Evolutionary conservation across 805 yeast genomes (phyloP).

Genomic region (Yamadazyma sp.): DNA sequence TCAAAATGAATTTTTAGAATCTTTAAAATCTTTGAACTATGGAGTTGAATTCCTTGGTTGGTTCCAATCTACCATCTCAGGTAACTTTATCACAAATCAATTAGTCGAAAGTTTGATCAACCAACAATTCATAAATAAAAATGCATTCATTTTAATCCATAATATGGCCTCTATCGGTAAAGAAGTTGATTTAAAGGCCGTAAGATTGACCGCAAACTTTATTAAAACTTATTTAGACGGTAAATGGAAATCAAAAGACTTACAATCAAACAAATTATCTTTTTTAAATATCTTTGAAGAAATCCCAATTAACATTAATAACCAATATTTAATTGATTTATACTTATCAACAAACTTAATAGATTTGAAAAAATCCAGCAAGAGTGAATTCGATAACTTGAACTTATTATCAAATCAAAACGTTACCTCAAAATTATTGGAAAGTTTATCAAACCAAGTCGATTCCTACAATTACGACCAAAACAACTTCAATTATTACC

Average conservation of each 20-base stretch:
- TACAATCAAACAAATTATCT: conserved; percentile 57
- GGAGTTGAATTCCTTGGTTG: conserved; percentile 77
- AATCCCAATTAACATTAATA: conserved; percentile 61
- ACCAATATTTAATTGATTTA: conserved; percentile 63
- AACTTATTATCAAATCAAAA: conserved; percentile 43
- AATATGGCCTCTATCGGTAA: conserved; percentile 68
- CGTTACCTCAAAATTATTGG: conserved; percentile 49
- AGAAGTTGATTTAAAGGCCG: conserved; percentile 66
- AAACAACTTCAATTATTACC: conserved; percentile 77
- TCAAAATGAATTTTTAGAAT: conserved; percentile 63
- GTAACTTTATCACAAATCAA: conserved; percentile 63
- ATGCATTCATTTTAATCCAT: conserved; percentile 58
- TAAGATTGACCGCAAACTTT: conserved; percentile 62
- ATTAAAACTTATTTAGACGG: conserved; percentile 53
- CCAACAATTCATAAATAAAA: conserved; percentile 56
- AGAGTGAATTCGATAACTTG: conserved; percentile 34
- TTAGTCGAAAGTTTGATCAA: conserved; percentile 68
- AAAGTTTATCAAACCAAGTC: conserved; percentile 62
- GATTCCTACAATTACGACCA: conserved; percentile 78
- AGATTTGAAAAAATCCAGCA: conserved; percentile 13
- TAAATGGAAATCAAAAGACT: conserved; percentile 63
- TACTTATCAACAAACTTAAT: conserved; percentile 28
- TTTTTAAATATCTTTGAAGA: conserved; percentile 70
- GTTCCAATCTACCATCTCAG: conserved; percentile 70
- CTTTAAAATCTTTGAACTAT: conserved; percentile 54